These are phyloP conservation scores for Miamiensis avidus DNA, from an alignment of 169 alveolate species.

Conservation along the genomic window DNA sequence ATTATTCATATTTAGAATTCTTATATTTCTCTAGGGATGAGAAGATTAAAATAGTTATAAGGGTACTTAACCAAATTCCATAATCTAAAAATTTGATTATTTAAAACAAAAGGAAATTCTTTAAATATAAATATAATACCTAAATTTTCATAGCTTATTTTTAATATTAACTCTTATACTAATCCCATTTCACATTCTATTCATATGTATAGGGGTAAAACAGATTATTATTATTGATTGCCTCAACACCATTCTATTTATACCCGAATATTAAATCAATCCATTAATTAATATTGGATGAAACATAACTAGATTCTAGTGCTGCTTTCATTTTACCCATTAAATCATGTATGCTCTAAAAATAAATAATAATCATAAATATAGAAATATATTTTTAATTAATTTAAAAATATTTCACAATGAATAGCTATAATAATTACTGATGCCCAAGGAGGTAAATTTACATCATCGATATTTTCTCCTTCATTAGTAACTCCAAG, in stretches of 20 bases:
- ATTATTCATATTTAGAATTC: neutral
- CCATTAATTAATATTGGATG: constrained; percentile 93
- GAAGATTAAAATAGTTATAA: neutral
- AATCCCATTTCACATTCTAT: constrained; percentile 28
- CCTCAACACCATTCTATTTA: constrained; percentile 86
- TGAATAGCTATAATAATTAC: neutral
- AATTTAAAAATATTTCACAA: no score
- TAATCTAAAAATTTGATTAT: constrained; percentile 14
- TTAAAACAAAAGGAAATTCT: constrained; percentile 29
- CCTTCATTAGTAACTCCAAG: constrained; percentile 48
- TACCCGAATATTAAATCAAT: constrained; percentile 97
- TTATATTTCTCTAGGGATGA: neutral
- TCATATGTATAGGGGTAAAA: constrained; percentile 41
- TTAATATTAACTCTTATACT: constrained; percentile 21
- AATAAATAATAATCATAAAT: neutral
- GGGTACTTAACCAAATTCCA: neutral
- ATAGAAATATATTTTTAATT: neutral
- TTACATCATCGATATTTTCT: constrained; percentile 48
- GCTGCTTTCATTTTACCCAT: constrained; percentile 59
- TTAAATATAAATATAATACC: constrained; percentile 32
- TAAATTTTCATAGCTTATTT: constrained; percentile 18
- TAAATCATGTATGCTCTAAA: constrained; percentile 16
- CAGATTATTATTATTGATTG: constrained; percentile 45
- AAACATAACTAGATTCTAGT: constrained; percentile 93
- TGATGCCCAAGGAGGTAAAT: constrained; percentile 43